Conservation (phyloP, 108 stramenopile genomes). For the Aurantiochytrium sp. region DNA sequence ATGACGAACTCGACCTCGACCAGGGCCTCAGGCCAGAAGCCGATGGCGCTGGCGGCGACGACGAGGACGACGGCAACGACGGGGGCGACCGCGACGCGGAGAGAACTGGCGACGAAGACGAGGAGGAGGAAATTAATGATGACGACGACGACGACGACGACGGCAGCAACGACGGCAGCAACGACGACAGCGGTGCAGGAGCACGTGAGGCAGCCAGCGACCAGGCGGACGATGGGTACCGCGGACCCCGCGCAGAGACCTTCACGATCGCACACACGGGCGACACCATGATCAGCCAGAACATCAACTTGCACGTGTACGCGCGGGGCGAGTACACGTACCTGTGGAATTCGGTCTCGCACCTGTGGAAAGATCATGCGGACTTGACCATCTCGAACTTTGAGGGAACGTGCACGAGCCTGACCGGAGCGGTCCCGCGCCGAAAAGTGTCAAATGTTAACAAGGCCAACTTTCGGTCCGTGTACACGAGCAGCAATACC, state of each 20-base stretch:
- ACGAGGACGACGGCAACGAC: no score
- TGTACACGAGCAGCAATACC: background rate
- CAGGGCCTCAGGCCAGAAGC: no score
- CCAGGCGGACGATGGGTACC: background rate
- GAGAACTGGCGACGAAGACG: no score
- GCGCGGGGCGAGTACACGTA: background rate
- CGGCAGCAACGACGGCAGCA: background rate
- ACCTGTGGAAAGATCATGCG: background rate
- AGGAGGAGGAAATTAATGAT: no score
- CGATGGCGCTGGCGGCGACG: no score
- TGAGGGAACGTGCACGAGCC: background rate
- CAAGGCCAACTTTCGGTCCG: background rate
- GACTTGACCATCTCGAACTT: background rate
- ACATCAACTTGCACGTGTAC: background rate
- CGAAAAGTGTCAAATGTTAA: background rate
- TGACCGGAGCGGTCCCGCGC: background rate
- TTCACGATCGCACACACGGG: background rate
- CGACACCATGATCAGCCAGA: background rate
- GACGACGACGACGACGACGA: background rate
- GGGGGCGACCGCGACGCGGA: no score
- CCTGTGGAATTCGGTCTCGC: background rate
- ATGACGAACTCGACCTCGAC: no score
- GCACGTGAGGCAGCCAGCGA: background rate
- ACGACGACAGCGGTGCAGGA: background rate
- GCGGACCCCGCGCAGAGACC: background rate